Percentiles rank a stretch among this genome's conserved stretches.
phyloP scores from a whole-genome alignment of 106 monocot genomes.

The Platanthera guangdongensis region DNA sequence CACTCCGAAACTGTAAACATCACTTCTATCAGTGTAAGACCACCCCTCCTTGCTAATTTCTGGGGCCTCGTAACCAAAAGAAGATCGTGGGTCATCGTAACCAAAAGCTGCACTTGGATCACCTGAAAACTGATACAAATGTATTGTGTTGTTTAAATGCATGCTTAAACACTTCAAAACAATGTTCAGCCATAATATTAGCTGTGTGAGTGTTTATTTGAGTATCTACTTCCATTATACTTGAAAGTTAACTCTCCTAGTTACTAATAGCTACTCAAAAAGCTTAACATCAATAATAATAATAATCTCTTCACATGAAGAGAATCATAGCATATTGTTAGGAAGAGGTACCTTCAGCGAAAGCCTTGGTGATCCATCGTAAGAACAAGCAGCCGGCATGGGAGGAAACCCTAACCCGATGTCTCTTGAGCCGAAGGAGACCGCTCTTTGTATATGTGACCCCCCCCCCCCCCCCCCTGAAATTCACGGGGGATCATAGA shows the following conservation, averaged over 20 bases:
- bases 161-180: neutral
- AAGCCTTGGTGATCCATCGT: too few species aligned
- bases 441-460: too few species aligned
- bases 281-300: neutral
- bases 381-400: too few species aligned
- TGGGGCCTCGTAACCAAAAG: slow-evolving; percentile 51
- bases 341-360: too few species aligned
- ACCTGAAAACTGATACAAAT: slow-evolving; percentile 31
- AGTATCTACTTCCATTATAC: neutral
- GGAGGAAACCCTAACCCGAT: too few species aligned
- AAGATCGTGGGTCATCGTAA: slow-evolving; percentile 40
- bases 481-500: too few species aligned
- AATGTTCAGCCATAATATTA: neutral
- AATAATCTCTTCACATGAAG: neutral
- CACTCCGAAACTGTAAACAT: slow-evolving; percentile 67
- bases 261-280: neutral
- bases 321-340: too few species aligned
- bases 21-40: slow-evolving; percentile 28
- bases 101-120: slow-evolving; percentile 23
- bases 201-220: neutral
- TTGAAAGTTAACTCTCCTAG: neutral
- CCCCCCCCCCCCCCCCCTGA: too few species aligned
- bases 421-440: too few species aligned
- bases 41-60: slow-evolving; percentile 39
- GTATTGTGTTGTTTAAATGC: neutral